These are phyloP conservation scores for Chenopodium quinoa DNA, from an alignment of 148 eudicot species.

Conservation along the genomic window DNA sequence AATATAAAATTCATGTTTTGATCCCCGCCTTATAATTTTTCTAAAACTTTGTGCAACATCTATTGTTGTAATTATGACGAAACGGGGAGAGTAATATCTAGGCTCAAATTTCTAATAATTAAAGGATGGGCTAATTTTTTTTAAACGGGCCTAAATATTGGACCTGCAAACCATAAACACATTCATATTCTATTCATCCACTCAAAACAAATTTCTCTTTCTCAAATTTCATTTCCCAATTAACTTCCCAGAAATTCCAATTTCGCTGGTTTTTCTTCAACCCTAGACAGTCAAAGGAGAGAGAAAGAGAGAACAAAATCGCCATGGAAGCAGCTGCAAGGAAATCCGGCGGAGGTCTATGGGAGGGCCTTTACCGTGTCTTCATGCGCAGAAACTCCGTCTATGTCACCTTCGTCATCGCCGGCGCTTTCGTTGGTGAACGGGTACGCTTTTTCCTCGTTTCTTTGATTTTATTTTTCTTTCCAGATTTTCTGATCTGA, in stretches of 20 bases:
- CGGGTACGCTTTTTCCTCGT: slow-evolving; percentile 30
- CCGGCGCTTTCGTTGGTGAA: slow-evolving; percentile 75
- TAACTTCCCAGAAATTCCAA: neutral
- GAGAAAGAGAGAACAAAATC: slow-evolving; percentile 9
- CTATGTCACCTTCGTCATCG: slow-evolving; percentile 80
- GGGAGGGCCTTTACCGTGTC: slow-evolving; percentile 61
- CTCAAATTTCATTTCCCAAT: neutral
- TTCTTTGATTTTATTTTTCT: neutral
- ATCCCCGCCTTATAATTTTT: too few species aligned
- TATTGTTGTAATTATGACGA: too few species aligned
- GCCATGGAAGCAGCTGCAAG: slow-evolving; percentile 37
- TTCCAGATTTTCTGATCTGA: neutral
- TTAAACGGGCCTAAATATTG: neutral
- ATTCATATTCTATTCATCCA: neutral
- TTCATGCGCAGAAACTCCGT: slow-evolving; percentile 76
- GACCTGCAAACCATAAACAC: neutral
- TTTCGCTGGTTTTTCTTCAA: neutral
- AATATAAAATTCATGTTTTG: too few species aligned
- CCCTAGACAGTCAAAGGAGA: slow-evolving; percentile 5
- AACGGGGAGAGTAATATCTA: too few species aligned
- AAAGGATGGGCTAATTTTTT: neutral
- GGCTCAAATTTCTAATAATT: too few species aligned
- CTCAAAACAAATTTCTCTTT: neutral
- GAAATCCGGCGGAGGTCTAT: slow-evolving; percentile 39
- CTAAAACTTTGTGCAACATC: too few species aligned